Base-by-base conservation (phyloP, 2,329 filamentous ascomycete species). In the Diaporthe australafricana region DNA sequence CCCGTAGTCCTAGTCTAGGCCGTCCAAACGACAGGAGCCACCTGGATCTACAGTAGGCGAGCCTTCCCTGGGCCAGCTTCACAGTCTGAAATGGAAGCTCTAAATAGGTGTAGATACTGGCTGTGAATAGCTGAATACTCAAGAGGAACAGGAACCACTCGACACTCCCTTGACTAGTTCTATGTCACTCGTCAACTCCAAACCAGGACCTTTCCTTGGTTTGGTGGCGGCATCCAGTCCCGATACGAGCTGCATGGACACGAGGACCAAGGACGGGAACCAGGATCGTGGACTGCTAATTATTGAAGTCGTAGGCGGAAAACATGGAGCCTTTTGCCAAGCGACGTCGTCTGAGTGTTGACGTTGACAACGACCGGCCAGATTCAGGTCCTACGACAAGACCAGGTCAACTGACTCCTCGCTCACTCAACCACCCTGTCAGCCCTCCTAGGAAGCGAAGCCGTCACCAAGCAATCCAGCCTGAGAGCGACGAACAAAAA, bases 371-470 rank as follows among this genome's bases (percentile, higher is more conserved):
- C 32, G 9, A 35, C 32, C 32, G 9, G 9, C 5, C 32, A 35
- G 60, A 20, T n/a, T 8, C 8, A 16, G 16, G 32, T 11, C 16
- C 4, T 22, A 22, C 57, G 25, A 8, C 11, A 25, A 20, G 42
- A 16, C n/a, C 32, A 32, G 20, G 25, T 2, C 42, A 20, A 11
- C 68, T 73, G 16, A 73, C 74, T 27, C 80, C 77, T 30, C 71
- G 73, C 27, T 83, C 82, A 16, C 78, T 83, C 38, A 76, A 77
- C 22, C 77, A 76, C 22, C 81, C 84, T 9, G 84, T 88, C 65
- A 89, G 86, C 63, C 87, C 87, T 35, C 86, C 86, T 1, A 77
- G 56, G 52, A 85, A 81, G 74, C 82, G 75, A 70, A 77, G 73
- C 25, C 75, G 76, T 1, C 20, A 30, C 20, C n/a, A 56, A 55